Conservation (phyloP, 345 rosid species). For the Syzygium grande region DNA sequence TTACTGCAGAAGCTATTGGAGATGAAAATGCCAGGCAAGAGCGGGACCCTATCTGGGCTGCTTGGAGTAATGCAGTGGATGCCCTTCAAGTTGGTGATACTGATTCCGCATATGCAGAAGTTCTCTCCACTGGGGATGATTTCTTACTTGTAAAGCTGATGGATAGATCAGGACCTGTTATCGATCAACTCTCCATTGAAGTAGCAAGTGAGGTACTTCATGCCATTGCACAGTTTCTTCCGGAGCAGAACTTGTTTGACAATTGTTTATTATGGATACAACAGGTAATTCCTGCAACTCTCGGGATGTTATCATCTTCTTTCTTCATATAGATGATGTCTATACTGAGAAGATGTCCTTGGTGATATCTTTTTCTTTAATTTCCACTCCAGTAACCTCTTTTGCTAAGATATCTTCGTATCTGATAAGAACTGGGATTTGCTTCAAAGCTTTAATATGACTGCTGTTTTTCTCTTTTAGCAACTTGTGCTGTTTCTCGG, state of each 20-base stretch:
- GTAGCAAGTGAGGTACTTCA: slow-evolving; percentile 63
- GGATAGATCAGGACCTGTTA: slow-evolving; percentile 87
- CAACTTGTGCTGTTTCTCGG: background rate
- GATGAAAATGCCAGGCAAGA: slow-evolving; percentile 64
- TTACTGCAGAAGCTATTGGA: slow-evolving; percentile 74
- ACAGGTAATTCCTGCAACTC: slow-evolving; percentile 42
- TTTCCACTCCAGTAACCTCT: background rate
- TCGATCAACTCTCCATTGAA: slow-evolving; percentile 85
- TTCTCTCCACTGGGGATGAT: slow-evolving; percentile 74
- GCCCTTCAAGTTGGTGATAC: slow-evolving; percentile 79
- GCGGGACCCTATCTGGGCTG: slow-evolving; percentile 74
- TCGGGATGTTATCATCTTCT: background rate
- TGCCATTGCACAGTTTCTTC: slow-evolving; percentile 68
- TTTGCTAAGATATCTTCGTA: background rate
- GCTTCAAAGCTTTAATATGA: background rate
- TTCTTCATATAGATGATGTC: background rate
- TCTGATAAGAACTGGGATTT: background rate
- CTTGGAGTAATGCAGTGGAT: slow-evolving; percentile 96
- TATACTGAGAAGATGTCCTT: background rate
- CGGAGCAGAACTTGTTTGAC: slow-evolving; percentile 75
- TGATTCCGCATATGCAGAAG: slow-evolving; percentile 89
- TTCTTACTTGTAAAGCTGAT: slow-evolving; percentile 82
- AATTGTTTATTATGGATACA: slow-evolving; percentile 94
- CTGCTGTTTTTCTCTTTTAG: background rate
- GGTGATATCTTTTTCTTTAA: background rate